Percentiles rank a stretch among this genome's conserved stretches.
Conservation (phyloP, 495 filamentous ascomycete species). For the Corynascus novoguineensis region DNA sequence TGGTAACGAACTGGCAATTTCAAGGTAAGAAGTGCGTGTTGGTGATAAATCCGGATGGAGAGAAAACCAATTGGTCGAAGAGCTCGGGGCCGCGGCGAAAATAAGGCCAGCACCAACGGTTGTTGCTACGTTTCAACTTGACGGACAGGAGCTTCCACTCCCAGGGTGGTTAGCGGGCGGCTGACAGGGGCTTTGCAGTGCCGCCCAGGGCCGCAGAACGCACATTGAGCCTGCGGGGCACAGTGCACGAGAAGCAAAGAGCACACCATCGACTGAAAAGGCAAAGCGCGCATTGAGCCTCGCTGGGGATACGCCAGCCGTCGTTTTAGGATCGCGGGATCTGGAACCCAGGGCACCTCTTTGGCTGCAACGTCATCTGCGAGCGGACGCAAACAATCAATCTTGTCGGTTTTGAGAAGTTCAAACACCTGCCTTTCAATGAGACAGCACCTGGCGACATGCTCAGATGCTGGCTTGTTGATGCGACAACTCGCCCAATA, state of each 20-base stretch:
- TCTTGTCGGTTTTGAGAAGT: neutral
- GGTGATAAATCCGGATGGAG: slow-evolving; percentile 5
- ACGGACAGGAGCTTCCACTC: slow-evolving; percentile 7
- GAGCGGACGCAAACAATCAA: neutral
- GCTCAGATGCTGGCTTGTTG: slow-evolving; percentile 2
- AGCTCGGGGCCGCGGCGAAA: slow-evolving; percentile 1
- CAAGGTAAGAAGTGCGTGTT: neutral
- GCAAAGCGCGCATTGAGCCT: neutral
- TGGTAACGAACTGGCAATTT: slow-evolving; percentile 1
- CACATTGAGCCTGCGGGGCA: slow-evolving; percentile 3
- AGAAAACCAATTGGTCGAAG: slow-evolving; percentile 19
- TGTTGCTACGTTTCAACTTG: slow-evolving; percentile 35
- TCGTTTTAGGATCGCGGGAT: neutral
- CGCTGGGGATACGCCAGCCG: slow-evolving; percentile 3
- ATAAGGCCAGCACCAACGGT: slow-evolving; percentile 3
- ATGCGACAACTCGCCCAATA: slow-evolving; percentile 1
- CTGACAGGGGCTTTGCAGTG: slow-evolving; percentile 15
- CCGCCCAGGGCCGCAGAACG: slow-evolving; percentile 2
- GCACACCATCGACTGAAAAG: neutral
- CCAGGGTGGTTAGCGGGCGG: slow-evolving; percentile 2
- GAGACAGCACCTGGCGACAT: slow-evolving; percentile 6
- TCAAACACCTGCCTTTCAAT: neutral
- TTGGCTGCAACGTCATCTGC: slow-evolving; percentile 17
- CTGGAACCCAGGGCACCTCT: slow-evolving; percentile 1
- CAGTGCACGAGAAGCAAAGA: neutral